Base-by-base conservation (phyloP, 2,329 filamentous ascomycete genomes). In the Zasmidium cellare region DNA sequence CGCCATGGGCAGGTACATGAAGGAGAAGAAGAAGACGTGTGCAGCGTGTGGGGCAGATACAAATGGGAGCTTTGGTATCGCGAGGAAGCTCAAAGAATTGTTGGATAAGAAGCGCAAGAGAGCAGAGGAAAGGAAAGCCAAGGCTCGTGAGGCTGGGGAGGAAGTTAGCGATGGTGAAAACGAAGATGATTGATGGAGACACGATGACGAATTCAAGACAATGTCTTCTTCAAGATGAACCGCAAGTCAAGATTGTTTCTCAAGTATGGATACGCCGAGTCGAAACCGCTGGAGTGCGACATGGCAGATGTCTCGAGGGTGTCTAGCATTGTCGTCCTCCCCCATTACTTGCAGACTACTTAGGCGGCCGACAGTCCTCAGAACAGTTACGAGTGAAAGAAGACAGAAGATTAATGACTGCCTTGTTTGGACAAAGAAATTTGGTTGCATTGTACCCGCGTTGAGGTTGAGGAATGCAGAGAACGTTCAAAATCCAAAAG, bases 51-150 rank as follows among this genome's bases (percentile, higher is more conserved):
- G 91, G 1, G 81, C 87, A 0, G 90, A 91, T 3, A 97, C 92
- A 0, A 87, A 88, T 25, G 94, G 94, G 0, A 90, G 96, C 0
- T 97, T 97, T 70, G 96, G 96, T 72, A 83, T 85, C 2, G 92
- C 92, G 1, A 96, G 91, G 79, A 89, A 88, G 65, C 71, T 97
- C 67, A 89, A 88, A 72, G 90, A 89, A 72, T 73, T 97, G 64
- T 74, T 97, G 58, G 89, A 92, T 20, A 87, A 82, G 77, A 91
- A 91, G 74, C 81, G 78, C 63, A 83, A 85, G 57, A 78, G 85
- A 55, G 83, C 81, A 51, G 83, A 82, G 12, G 85, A 79, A 73
- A 82, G 79, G 71, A 81, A 82, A 61, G 79, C 81, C 62, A 80
- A 79, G 24, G 80, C 82, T 59, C 82, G 80, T 41, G 79, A 77